Evolutionary conservation across 2,329 filamentous ascomycete genomes (phyloP).

Genomic region (Dothistroma septosporum): DNA sequence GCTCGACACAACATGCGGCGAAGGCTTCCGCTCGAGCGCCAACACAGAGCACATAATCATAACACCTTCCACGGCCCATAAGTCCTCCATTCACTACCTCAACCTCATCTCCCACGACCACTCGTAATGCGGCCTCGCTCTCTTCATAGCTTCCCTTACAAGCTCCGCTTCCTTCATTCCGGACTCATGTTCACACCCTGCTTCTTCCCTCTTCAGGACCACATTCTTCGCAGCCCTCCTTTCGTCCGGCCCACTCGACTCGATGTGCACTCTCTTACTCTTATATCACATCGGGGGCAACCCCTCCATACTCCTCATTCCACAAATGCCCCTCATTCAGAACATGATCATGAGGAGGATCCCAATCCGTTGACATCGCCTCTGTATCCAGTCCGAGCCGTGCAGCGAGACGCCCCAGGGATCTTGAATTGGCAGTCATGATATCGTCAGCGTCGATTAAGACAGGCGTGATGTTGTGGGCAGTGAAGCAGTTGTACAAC

Average conservation of each 20-base stretch:
- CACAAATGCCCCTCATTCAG: neutral
- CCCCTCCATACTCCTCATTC: neutral
- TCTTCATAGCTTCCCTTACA: neutral
- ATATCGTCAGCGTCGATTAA: conserved; percentile 40
- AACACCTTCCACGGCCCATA: neutral
- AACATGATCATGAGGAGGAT: neutral
- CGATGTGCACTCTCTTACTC: conserved; percentile 6
- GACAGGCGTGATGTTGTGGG: conserved; percentile 25
- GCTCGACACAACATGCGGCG: neutral
- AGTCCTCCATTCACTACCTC: neutral
- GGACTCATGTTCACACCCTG: neutral
- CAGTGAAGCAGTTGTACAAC: conserved; percentile 37
- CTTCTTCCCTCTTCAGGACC: neutral
- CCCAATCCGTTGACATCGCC: conserved; percentile 25
- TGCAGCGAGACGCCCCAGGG: conserved; percentile 19
- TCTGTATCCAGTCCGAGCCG: conserved; percentile 34
- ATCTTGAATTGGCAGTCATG: conserved; percentile 27
- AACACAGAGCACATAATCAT: neutral
- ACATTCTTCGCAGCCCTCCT: conserved; percentile 1
- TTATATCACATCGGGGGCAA: conserved; percentile 9
- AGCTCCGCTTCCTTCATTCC: neutral
- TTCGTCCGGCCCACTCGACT: neutral
- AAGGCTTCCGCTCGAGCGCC: neutral
- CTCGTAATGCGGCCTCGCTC: neutral
- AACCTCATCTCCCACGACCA: neutral